Base-by-base conservation (phyloP, 1,139 yeast genomes). In the Zhuliangozyma parablackwelliae region DNA sequence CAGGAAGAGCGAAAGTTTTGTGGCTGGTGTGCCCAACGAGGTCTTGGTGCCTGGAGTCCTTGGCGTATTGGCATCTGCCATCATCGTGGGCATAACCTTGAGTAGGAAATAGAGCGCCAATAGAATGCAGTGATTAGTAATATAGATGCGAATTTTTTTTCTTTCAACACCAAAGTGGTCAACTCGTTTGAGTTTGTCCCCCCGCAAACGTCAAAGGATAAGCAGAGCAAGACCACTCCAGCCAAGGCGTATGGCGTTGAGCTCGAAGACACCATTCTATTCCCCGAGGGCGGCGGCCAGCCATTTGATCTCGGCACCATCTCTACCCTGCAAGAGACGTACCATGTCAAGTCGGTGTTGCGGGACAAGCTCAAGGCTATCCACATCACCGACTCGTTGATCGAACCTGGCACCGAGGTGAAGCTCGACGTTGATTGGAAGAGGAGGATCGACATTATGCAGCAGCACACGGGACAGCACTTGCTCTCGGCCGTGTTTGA, bases 281-380 rank as follows among this genome's bases (percentile, higher is more conserved):
- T 87, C 50, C 96, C 96, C 1, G 95, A 87, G 56, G 96, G 96
- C 7, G 96, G 96, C 12, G 96, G 96, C 6, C 96, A 88, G 54
- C 96, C 95, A 0, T 73, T 71, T 30, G 96, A 88, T 54, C 53
- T 54, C 2, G 92, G 92, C 1, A 43, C 53, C 2, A 57, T 80
- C 28, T 34, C 39, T 5, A 47, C 51, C 2, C 56, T 63, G 1
- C 58, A 53, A 11, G 53, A 52, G 1, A 57, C 57, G 33, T 53
- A 78, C 28, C 57, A 61, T 4, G 90, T 87, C 2, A 52, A 61
- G 6, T 68, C 69, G 35, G 87, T 85, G 10, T 69, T 76, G 41
- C 67, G 96, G 44, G 81, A 79, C 37, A 79, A 83, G 21, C 62
- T 88, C 30, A 75, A 75, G 26, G 95, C 96, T 0, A 67, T 82